Base-by-base conservation (phyloP, 805 yeast species). In the Myxozyma vanderwaltii region DNA sequence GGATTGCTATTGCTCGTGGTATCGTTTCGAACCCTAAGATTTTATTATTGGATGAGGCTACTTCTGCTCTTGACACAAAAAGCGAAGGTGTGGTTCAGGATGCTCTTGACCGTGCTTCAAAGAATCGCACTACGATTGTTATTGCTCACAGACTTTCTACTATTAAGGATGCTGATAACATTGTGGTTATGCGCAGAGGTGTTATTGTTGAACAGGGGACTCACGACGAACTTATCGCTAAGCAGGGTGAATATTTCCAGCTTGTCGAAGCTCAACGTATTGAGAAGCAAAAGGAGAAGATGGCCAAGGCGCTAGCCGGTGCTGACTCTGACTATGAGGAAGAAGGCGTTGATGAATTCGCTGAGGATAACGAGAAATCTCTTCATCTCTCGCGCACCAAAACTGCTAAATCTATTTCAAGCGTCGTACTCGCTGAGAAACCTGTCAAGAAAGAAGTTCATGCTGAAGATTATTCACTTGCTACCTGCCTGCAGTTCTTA, bases 1-100 rank as follows among this genome's bases (percentile, higher is more conserved):
- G 89, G 56, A 77, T 84, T n/a, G 85, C 87, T 10, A 73, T 84
- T 54, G 88, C 88, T 0, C 75, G 89, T 61, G 82, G 87, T 0
- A 72, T 84, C 48, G 75, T 84, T 40, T 71, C 79, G 40, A 74
- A 80, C 27, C 89, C 89, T 3, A 74, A 77, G 35, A 76, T 85
- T 10, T 72, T 84, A 47, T 75, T 84, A 8, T 71, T 84, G 50
- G 89, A 84, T 67, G 89, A 85, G 69, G 88, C 88, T 4, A 84
- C 88, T 0, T 82, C 86, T 7, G 88, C 88, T 0, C 72, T 85
- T 44, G 88, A 84, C 68, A 80, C 86, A 5, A 78, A 80, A 48
- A 80, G 83, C 63, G 88, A 84, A 67, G 83, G 82, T 60, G 76
- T 82, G 6, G 86, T 84, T 36, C 81, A 82, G 76, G 74, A 74